A percentile compares a stretch with the other conserved stretches of the same genome.
These are phyloP conservation scores for Amaranthus cruentus DNA, from an alignment of 148 eudicot genomes.

Conservation along the genomic window DNA sequence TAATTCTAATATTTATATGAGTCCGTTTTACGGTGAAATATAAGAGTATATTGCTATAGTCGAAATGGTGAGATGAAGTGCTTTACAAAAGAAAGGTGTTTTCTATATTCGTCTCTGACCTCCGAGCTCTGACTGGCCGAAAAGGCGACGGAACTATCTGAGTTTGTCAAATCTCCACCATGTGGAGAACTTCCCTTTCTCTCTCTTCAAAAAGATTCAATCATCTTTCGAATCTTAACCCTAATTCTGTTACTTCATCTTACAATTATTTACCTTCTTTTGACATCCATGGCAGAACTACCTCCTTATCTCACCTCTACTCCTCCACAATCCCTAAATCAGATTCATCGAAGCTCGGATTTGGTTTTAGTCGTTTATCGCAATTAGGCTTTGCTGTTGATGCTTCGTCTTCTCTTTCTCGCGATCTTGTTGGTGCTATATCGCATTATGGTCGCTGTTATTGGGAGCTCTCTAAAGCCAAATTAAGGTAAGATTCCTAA, in stretches of 20 bases:
- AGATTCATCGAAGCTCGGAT: slow-evolving; percentile 25
- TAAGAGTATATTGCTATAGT: too few relatives aligned
- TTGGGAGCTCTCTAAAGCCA: slow-evolving; percentile 90
- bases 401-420: slow-evolving; percentile 28
- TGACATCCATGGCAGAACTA: slow-evolving; percentile 10
- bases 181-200: slow-evolving; percentile 53
- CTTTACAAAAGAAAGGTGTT: too few relatives aligned
- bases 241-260: slow-evolving; percentile 12
- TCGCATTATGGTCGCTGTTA: slow-evolving; percentile 72
- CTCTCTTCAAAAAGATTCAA: slow-evolving; percentile 35
- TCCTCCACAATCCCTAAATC: slow-evolving; percentile 35
- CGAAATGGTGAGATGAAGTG: too few relatives aligned
- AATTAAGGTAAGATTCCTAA: slow-evolving; percentile 43
- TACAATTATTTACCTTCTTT: slow-evolving; percentile 6
- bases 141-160: too few relatives aligned
- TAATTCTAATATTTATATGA: too few relatives aligned
- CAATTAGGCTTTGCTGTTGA: slow-evolving; percentile 16
- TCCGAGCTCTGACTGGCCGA: too few relatives aligned
- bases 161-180: slow-evolving; percentile 7
- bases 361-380: slow-evolving; percentile 24
- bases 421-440: slow-evolving; percentile 40
- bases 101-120: too few relatives aligned
- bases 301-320: slow-evolving; percentile 22
- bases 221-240: slow-evolving; percentile 16
- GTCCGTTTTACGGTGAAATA: too few relatives aligned